These are phyloP conservation scores for Fusarium napiforme DNA, from an alignment of 2,329 filamentous ascomycete species.

Conservation along the genomic window DNA sequence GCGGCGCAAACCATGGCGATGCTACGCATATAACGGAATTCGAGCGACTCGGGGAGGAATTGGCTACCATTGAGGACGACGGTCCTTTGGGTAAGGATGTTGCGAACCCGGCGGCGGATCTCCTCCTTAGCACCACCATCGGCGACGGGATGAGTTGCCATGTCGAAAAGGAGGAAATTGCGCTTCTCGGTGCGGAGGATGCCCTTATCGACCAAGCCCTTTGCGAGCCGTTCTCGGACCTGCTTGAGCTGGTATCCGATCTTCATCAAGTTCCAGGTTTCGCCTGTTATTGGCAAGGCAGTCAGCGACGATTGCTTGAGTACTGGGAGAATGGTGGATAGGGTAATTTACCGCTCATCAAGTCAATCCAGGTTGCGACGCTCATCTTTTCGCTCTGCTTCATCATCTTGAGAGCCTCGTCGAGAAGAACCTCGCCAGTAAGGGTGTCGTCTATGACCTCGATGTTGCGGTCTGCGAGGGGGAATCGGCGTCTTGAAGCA, in stretches of 20 bases:
- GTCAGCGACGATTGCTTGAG: constrained; percentile 26
- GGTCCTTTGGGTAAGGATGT: constrained; percentile 91
- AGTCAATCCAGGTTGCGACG: constrained; percentile 97
- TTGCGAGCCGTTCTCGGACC: constrained; percentile 95
- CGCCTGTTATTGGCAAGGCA: constrained; percentile 67
- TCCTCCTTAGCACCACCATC: constrained; percentile 98
- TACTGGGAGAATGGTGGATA: constrained; percentile 19
- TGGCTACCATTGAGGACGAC: constrained; percentile 87
- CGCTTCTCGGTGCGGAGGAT: constrained; percentile 98
- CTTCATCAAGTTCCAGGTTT: constrained; percentile 99
- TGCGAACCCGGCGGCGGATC: constrained; percentile 91
- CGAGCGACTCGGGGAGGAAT: constrained; percentile 92
- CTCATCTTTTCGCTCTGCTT: constrained; percentile 99
- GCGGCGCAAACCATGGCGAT: constrained; percentile 97
- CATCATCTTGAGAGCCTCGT: constrained; percentile 99
- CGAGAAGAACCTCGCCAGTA: constrained; percentile 95
- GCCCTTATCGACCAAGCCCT: constrained; percentile 97
- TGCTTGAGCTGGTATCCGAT: constrained; percentile 99
- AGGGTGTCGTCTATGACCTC: constrained; percentile 97
- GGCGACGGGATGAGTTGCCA: constrained; percentile 98
- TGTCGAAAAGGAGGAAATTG: constrained; percentile 99
- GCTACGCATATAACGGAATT: constrained; percentile 92
- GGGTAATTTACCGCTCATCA: constrained; percentile 85
- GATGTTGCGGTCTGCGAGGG: constrained; percentile 90
- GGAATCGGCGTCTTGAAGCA: constrained; percentile 88